These are phyloP conservation scores for Thielaviopsis punctulata DNA, from an alignment of 2,329 filamentous ascomycete genomes.

Conservation along the genomic window DNA sequence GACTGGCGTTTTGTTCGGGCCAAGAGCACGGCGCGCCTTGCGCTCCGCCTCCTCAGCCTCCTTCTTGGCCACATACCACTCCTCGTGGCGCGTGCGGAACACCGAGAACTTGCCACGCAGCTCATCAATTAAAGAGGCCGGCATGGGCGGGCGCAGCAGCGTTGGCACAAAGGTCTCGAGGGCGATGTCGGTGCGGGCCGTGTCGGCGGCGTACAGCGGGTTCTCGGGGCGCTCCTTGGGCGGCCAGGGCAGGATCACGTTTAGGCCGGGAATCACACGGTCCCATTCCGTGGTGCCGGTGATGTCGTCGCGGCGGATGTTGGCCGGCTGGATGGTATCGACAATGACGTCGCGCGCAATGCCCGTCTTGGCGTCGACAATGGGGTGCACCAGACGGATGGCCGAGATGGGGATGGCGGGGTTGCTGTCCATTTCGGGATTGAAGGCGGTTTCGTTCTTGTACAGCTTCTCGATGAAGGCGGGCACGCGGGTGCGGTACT, in stretches of 20 bases:
- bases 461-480: slow-evolving; percentile 10
- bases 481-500: slow-evolving; percentile 9
- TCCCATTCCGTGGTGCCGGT: slow-evolving; percentile 27
- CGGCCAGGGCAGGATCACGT: slow-evolving; percentile 65
- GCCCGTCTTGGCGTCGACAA: slow-evolving; percentile 49
- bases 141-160: slow-evolving; percentile 62
- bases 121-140: slow-evolving; percentile 63
- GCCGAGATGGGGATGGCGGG: slow-evolving; percentile 48
- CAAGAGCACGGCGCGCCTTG: slow-evolving; percentile 18
- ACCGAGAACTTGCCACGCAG: slow-evolving; percentile 66
- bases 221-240: slow-evolving; percentile 36
- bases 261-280: slow-evolving; percentile 51
- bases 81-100: slow-evolving; percentile 66
- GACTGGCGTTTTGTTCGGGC: slow-evolving; percentile 16
- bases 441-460: slow-evolving; percentile 24
- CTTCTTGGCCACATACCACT: slow-evolving; percentile 51
- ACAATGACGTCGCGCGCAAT: slow-evolving; percentile 58
- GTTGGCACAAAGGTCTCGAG: slow-evolving; percentile 61
- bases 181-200: slow-evolving; percentile 58
- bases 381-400: slow-evolving; percentile 66
- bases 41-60: slow-evolving; percentile 36
- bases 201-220: slow-evolving; percentile 48
- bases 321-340: slow-evolving; percentile 43
- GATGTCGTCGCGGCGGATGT: slow-evolving; percentile 26
- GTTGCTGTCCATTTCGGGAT: slow-evolving; percentile 24